These are phyloP conservation scores for Turnera subulata DNA, from an alignment of 345 rosid genomes.

Conservation along the genomic window DNA sequence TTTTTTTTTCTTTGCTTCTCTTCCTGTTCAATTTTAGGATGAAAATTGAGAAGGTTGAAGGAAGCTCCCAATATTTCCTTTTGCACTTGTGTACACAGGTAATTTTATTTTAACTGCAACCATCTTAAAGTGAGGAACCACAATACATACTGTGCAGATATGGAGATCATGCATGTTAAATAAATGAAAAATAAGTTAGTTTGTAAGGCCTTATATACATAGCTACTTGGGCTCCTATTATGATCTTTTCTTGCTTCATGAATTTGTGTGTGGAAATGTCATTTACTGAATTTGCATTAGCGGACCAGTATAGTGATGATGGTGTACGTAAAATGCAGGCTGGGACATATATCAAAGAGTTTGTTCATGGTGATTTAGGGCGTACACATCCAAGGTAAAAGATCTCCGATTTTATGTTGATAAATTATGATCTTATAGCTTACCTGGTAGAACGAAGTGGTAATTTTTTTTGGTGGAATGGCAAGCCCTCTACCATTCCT, in stretches of 20 bases:
- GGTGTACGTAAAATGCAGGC: slow-evolving; percentile 48
- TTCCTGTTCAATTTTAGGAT: slow-evolving; percentile 44
- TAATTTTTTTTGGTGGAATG: no score
- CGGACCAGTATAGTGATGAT: not conserved
- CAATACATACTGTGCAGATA: no score
- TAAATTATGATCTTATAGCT: no score
- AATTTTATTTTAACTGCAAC: not conserved
- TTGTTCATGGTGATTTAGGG: slow-evolving; percentile 96
- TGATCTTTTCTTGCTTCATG: not conserved
- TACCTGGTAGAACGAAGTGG: no score
- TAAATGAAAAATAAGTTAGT: no score
- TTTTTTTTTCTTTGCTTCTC: not conserved
- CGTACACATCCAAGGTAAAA: slow-evolving; percentile 84
- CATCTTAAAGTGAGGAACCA: no score
- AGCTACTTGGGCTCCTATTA: not conserved
- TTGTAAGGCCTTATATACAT: no score
- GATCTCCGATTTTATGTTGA: not conserved
- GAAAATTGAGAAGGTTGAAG: slow-evolving; percentile 76
- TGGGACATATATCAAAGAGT: slow-evolving; percentile 94
- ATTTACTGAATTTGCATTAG: not conserved
- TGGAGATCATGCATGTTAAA: no score
- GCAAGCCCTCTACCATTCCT: no score
- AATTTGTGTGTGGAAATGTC: not conserved
- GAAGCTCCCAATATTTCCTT: slow-evolving; percentile 71
- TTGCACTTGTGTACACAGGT: slow-evolving; percentile 96